Evolutionary conservation across 2,329 filamentous ascomycete genomes (phyloP), one percentile per base, ranked within the genome.

Genomic region (Aspergillus hiratsukae): DNA sequence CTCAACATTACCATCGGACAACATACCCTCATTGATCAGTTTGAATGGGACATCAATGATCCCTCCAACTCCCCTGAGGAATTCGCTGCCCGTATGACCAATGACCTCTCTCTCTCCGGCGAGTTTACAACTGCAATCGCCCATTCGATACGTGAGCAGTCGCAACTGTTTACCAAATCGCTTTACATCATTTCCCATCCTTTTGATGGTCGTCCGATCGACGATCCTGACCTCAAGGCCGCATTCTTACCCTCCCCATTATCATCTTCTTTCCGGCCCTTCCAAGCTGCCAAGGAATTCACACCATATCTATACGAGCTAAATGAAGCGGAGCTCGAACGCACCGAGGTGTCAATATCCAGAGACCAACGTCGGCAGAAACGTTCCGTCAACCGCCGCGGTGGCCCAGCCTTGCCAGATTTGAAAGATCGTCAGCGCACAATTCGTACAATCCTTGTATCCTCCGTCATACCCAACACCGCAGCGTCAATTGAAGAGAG

Each of bases 41-140:
- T 99, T 60, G 94, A 99, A 75, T 99, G 94, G 94, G 94, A 99
- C 66, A 91, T 97, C 71, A 97, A 97, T 75, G 95, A 96, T 71
- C 89, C 92, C 0, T 78, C 88, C 54, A 99, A 99, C 72, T 95
- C 89, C 0, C 91, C 94, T 2, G 94, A 99, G 75, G 91, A 96
- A 56, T 99, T 99, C 72, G 94, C 94, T 27, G 80, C 84, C 59
- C 87, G 87, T 70, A 96, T 97, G 90, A 87, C 92, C 0, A 85
- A 86, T 57, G 94, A 99, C 68, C 81, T 99, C 27, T 92, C 92
- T 4, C 82, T 99, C 19, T 91, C 90, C 0, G 94, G 94, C 61
- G 94, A 99, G 73, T 99, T 99, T 68, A 92, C 91, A 2, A 99
- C 94, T 0, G 93, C 94, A 7, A 97, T 99, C 71, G 94, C 94